Evolutionary conservation across 768 basidiomycete genomes (phyloP).

Genomic region (Imleria badia): DNA sequence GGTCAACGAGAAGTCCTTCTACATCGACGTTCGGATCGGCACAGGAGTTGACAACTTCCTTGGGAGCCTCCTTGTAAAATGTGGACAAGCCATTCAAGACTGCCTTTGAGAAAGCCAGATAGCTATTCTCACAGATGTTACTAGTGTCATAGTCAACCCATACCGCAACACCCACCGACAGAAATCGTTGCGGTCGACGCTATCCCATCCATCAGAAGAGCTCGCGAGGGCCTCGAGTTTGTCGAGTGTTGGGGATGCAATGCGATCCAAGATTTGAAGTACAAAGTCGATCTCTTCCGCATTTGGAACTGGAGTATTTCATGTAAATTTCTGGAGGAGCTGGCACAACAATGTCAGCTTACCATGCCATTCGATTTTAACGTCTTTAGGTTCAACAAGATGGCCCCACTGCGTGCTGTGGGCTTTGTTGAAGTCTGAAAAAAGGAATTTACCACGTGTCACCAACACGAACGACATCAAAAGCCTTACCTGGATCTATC

Average conservation of each 20-base stretch:
- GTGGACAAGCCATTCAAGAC: conserved; percentile 77
- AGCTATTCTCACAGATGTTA: conserved; percentile 38
- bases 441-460: background rate
- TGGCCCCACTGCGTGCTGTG: conserved; percentile 79
- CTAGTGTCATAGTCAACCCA: background rate
- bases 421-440: conserved; percentile 57
- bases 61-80: conserved; percentile 56
- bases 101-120: conserved; percentile 69
- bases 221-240: conserved; percentile 65
- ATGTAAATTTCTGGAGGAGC: conserved; percentile 12
- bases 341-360: background rate
- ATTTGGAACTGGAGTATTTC: conserved; percentile 39
- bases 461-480: conserved; percentile 3
- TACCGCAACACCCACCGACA: conserved; percentile 58
- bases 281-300: conserved; percentile 74
- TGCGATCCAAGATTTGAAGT: conserved; percentile 68
- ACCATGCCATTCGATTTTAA: conserved; percentile 90
- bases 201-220: conserved; percentile 58
- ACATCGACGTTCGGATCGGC: conserved; percentile 62
- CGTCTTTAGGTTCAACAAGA: conserved; percentile 73
- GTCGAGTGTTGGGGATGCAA: conserved; percentile 65
- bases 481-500: conserved; percentile 63
- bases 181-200: conserved; percentile 71
- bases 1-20: conserved; percentile 65
- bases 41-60: conserved; percentile 57